A percentile compares a stretch with the other conserved stretches of the same genome.
Conservation (phyloP, 164 flowering plant genomes). For the Houttuynia cordata region DNA sequence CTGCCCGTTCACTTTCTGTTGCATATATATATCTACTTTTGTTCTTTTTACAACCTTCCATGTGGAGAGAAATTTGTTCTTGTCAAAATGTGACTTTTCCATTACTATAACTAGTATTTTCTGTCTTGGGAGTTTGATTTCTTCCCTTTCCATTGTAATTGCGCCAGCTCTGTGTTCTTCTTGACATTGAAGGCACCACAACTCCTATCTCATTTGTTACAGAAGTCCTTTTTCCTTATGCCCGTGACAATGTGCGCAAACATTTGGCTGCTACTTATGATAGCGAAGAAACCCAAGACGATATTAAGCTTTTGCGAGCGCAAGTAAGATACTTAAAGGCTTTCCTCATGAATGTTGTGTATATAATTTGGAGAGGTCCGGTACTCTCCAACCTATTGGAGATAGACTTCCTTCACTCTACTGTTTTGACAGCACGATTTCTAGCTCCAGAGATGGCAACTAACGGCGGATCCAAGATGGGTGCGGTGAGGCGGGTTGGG, state of each 20-base stretch:
- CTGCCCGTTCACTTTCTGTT: background rate
- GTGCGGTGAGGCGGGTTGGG: no score
- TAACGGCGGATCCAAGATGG: no score
- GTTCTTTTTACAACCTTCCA: background rate
- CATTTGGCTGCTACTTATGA: constrained; percentile 71
- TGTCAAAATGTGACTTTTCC: background rate
- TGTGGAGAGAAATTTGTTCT: background rate
- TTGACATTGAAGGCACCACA: constrained; percentile 98
- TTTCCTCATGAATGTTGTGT: no score
- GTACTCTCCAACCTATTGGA: no score
- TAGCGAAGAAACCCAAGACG: constrained; percentile 78
- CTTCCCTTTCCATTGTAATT: background rate
- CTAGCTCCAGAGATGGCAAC: no score
- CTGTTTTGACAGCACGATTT: no score
- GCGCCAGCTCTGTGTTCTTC: constrained; percentile 71
- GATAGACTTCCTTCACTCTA: no score
- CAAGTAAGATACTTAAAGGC: constrained; percentile 44
- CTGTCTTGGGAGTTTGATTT: background rate
- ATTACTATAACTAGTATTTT: no score
- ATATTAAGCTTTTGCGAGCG: constrained; percentile 59
- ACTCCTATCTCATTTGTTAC: constrained; percentile 93
- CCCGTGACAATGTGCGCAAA: constrained; percentile 77
- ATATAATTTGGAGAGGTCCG: background rate
- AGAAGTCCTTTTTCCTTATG: constrained; percentile 95
- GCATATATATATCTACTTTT: background rate